Conservation (phyloP, 1,284 basidiomycete genomes). For the Moesziomyces aphidis region DNA sequence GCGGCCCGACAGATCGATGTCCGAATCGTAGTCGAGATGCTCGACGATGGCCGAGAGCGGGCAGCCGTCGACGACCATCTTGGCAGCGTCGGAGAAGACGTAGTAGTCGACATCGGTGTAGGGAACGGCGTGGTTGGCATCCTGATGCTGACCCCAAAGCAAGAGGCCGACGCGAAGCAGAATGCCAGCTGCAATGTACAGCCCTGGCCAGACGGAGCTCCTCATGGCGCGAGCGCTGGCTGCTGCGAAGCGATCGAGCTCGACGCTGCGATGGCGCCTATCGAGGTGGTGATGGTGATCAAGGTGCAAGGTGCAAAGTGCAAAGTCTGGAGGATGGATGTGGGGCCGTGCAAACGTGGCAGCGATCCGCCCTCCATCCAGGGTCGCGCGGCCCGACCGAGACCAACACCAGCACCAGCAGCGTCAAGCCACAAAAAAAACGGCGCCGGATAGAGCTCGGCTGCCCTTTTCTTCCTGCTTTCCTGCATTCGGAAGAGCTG, state of each 20-base stretch:
- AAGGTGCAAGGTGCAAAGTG: neutral
- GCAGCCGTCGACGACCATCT: conserved; percentile 48
- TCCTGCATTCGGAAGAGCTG: conserved; percentile 1
- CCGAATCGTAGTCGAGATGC: conserved; percentile 29
- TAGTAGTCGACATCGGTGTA: conserved; percentile 98
- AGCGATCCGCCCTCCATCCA: neutral
- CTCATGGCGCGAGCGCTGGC: conserved; percentile 15
- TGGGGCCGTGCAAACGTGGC: neutral
- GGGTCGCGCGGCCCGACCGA: neutral
- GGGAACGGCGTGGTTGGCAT: conserved; percentile 82
- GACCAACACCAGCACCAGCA: neutral
- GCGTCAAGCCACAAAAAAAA: neutral
- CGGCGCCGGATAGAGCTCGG: neutral
- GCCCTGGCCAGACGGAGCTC: conserved; percentile 19
- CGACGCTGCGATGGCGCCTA: neutral
- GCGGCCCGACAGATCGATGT: conserved; percentile 48
- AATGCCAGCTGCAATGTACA: conserved; percentile 70
- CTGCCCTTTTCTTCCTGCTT: neutral
- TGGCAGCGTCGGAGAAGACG: conserved; percentile 91
- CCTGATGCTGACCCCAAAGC: conserved; percentile 88
- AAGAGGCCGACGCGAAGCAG: conserved; percentile 78
- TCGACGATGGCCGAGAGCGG: conserved; percentile 50
- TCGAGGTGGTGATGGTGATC: neutral
- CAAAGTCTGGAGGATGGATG: neutral
- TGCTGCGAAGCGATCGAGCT: neutral